phyloP scores from a whole-genome alignment of 306 rosid species.

The Lablab purpureus region DNA sequence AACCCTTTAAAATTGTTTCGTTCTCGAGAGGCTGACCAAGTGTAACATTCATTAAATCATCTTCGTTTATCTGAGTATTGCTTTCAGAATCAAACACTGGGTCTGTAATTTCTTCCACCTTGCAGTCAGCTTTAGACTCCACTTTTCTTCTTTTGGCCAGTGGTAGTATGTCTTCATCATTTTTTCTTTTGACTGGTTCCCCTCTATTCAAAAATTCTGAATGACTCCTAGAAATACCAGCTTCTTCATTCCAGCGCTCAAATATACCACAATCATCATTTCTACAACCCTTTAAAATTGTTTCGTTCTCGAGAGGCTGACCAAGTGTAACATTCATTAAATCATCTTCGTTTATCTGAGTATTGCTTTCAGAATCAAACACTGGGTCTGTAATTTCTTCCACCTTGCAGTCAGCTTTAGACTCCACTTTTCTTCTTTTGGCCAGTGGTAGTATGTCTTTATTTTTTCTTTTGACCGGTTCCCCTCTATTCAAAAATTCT shows the following conservation, averaged over 20 bases:
- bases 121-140: constrained; percentile 34
- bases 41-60: background rate
- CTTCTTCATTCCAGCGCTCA: too few relatives aligned
- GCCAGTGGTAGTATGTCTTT: too few relatives aligned
- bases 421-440: constrained; percentile 49
- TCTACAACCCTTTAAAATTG: too few relatives aligned
- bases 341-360: background rate
- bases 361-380: background rate
- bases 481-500: too few relatives aligned
- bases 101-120: background rate
- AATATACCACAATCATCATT: too few relatives aligned
- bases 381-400: background rate
- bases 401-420: background rate
- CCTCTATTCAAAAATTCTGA: too few relatives aligned
- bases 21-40: constrained; percentile 14
- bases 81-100: background rate
- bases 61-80: background rate
- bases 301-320: constrained; percentile 12
- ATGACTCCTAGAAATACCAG: too few relatives aligned
- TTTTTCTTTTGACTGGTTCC: background rate
- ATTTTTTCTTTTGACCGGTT: background rate
- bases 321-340: background rate
- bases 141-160: constrained; percentile 45
- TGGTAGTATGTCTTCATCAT: background rate
- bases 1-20: too few relatives aligned